Base-by-base conservation (phyloP, 805 yeast species). In the Saccharomycopsis oosterbeekiorum region DNA sequence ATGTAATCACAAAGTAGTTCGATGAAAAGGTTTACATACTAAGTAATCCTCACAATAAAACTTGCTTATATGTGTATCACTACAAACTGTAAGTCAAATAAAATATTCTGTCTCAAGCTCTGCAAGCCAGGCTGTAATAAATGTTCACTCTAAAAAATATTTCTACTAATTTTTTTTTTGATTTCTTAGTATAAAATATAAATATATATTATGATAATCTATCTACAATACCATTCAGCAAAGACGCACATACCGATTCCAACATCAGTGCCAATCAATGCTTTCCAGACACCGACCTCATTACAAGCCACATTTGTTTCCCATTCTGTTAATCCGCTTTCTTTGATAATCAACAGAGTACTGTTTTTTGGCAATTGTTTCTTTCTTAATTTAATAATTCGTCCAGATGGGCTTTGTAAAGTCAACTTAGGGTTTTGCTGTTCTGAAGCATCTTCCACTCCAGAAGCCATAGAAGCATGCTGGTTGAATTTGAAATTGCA, bases 371-470 rank as follows among this genome's bases (percentile, higher is more conserved):
- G 78, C 21, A 70, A 71, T 60, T 73, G 70, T 43, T 74, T 74
- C 62, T 82, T 80, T 14, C 71, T 71, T 60, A 92, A 73, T 66
- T 85, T 83, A 66, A 80, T 80, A 63, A 88, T 81, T 65, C 85
- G 84, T 0, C 97, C 97, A 1, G 88, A 81, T 1, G 99, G 99
- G 0, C 94, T 81, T 68, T 90, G 91, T 17, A 93, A 73, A 0
- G 86, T 92, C 58, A 89, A 70, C 64, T 85, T 81, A 61, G 80
- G 77, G 65, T 80, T 83, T 47, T 73, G 53, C 24, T 47, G 53
- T 10, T 47, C 53, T 60, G 73, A 70, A 57, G 75, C 79, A 1
- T 72, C 65, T 9, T 70, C 71, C 24, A 75, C 69, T 6, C 71
- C 67, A 56, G 82, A 66, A 2, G 85, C 79, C 73, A 70, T 73